Conservation (phyloP, 306 rosid genomes). For the Leucaena leucocephala region DNA sequence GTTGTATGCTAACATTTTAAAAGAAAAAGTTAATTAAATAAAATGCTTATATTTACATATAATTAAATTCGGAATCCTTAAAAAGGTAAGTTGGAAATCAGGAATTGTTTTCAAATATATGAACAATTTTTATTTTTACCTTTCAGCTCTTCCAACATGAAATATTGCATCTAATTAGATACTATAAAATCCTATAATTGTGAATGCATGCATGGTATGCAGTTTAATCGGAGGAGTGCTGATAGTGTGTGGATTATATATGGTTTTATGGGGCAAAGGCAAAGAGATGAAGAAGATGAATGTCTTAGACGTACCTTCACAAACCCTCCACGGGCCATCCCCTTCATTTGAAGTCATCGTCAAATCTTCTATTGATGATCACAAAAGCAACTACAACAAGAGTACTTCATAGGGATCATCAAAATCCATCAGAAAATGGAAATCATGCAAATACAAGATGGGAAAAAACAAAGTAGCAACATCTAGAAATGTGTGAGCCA, state of each 20-base stretch:
- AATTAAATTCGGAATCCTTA: too few species aligned
- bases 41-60: too few species aligned
- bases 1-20: too few species aligned
- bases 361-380: background rate
- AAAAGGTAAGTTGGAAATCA: too few species aligned
- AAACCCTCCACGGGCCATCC: background rate
- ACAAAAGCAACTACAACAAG: background rate
- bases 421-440: background rate
- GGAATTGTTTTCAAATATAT: too few species aligned
- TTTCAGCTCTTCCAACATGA: too few species aligned
- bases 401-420: background rate
- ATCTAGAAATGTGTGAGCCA: background rate
- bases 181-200: too few species aligned
- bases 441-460: background rate
- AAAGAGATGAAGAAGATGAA: constrained; percentile 39
- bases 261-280: constrained; percentile 54
- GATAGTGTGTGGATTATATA: constrained; percentile 51
- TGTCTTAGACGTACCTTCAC: background rate
- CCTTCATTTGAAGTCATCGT: background rate
- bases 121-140: too few species aligned
- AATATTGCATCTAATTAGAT: too few species aligned
- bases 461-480: background rate
- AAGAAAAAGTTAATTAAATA: too few species aligned
- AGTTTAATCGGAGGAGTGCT: constrained; percentile 44
- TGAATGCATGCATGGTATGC: constrained; percentile 1